A percentile compares a stretch with the other conserved stretches of the same genome.
Conservation (phyloP, 225 moss, liverwort and hornwort genomes). For the Takakia lepidozioides region DNA sequence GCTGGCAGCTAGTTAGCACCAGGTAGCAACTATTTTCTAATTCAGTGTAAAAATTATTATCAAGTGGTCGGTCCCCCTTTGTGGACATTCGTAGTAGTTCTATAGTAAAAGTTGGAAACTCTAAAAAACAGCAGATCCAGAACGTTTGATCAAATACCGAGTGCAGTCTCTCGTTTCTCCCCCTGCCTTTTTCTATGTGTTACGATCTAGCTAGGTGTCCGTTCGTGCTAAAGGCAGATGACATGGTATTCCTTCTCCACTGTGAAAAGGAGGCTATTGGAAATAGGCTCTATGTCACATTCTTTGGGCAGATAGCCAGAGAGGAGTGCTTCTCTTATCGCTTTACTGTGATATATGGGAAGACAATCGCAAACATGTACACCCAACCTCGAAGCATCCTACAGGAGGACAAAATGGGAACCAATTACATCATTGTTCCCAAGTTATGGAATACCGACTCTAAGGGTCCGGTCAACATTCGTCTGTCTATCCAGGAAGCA, state of each 20-base stretch:
- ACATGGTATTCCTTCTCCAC: slow-evolving; percentile 64
- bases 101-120: too few species aligned
- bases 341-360: slow-evolving; percentile 45
- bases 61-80: too few species aligned
- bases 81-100: too few species aligned
- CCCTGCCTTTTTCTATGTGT: too few species aligned
- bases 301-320: slow-evolving; percentile 37
- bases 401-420: slow-evolving; percentile 42
- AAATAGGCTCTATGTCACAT: slow-evolving; percentile 50
- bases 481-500: slow-evolving; percentile 43
- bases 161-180: too few species aligned
- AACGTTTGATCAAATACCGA: too few species aligned
- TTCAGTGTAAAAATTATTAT: too few species aligned
- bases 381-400: slow-evolving; percentile 50
- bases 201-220: too few species aligned
- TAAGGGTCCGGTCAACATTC: slow-evolving; percentile 24
- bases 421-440: slow-evolving; percentile 55
- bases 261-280: slow-evolving; percentile 45
- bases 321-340: slow-evolving; percentile 61
- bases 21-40: too few species aligned
- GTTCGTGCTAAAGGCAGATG: slow-evolving; percentile 43
- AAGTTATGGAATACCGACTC: slow-evolving; percentile 13
- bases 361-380: slow-evolving; percentile 47
- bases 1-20: too few species aligned
- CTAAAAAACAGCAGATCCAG: too few species aligned